Evolutionary conservation across 306 rosid species (phyloP).

Genomic region (Cicer arietinum): DNA sequence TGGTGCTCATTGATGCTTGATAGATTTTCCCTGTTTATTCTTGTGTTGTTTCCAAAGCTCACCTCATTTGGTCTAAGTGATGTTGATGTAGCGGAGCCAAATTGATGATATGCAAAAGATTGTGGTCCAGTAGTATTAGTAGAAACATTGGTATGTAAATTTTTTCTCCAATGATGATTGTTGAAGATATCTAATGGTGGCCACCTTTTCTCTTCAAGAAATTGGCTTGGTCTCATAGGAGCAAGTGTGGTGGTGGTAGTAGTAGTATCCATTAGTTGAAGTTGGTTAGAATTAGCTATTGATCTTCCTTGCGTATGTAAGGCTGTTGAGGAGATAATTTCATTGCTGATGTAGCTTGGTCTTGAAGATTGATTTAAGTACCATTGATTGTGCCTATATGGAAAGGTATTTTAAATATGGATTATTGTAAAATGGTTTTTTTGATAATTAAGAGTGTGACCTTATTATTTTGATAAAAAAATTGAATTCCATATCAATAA

Average conservation of each 20-base stretch:
- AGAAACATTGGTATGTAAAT: constrained; percentile 34
- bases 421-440: background rate
- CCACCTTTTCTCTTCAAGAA: constrained; percentile 62
- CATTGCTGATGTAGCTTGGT: constrained; percentile 44
- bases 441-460: too few relatives aligned
- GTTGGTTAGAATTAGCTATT: constrained; percentile 27
- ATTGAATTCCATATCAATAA: too few relatives aligned
- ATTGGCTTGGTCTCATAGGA: constrained; percentile 64
- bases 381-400: constrained; percentile 53
- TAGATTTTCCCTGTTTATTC: constrained; percentile 26
- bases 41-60: constrained; percentile 44
- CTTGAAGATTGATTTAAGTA: constrained; percentile 43
- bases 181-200: constrained; percentile 51
- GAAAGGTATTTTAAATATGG: background rate
- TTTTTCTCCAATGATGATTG: constrained; percentile 46
- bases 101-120: constrained; percentile 41
- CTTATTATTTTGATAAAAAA: too few relatives aligned
- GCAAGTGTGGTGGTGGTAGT: constrained; percentile 39
- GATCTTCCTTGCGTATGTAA: constrained; percentile 46
- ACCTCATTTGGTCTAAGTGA: constrained; percentile 41
- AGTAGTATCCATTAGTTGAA: constrained; percentile 33
- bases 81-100: constrained; percentile 33
- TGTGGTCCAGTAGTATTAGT: constrained; percentile 27
- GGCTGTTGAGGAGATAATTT: constrained; percentile 40
- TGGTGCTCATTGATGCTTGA: constrained; percentile 40